A percentile compares a stretch with the other conserved stretches of the same genome.
These are phyloP conservation scores for Fusarium brachygibbosum DNA, from an alignment of 2,329 filamentous ascomycete genomes.

Conservation along the genomic window DNA sequence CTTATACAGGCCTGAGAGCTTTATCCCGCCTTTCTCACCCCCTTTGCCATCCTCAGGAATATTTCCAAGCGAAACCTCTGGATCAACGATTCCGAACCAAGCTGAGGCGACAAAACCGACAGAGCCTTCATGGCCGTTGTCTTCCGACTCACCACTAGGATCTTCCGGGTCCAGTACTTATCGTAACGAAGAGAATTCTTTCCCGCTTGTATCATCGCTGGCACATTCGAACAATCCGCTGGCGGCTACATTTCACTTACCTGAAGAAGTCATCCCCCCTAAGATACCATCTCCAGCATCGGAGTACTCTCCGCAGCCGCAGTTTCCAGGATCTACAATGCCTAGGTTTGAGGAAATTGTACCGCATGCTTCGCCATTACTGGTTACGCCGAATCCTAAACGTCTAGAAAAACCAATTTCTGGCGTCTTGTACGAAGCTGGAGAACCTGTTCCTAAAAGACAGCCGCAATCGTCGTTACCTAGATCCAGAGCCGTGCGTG, in stretches of 20 bases:
- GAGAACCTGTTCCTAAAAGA: conserved; percentile 4
- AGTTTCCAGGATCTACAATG: conserved; percentile 7
- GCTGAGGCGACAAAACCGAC: not conserved
- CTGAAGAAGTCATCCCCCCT: conserved; percentile 18
- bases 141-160: conserved; percentile 24
- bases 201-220: conserved; percentile 2
- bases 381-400: conserved; percentile 24
- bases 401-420: conserved; percentile 25
- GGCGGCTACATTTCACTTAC: conserved; percentile 4
- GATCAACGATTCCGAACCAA: not conserved
- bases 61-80: not conserved
- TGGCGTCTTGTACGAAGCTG: conserved; percentile 18
- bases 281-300: conserved; percentile 30
- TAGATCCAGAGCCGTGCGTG: conserved; percentile 4
- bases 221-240: conserved; percentile 1
- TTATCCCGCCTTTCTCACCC: conserved; percentile 26
- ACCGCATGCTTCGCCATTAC: conserved; percentile 12
- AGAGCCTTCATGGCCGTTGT: conserved; percentile 28
- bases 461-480: conserved; percentile 2
- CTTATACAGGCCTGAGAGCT: conserved; percentile 18
- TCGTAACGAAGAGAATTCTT: conserved; percentile 18
- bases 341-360: conserved; percentile 26
- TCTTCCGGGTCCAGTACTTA: conserved; percentile 32
- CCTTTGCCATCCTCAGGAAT: not conserved
- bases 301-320: conserved; percentile 10